These are phyloP conservation scores for Verruconis gallopava DNA, from an alignment of 2,329 filamentous ascomycete species.

Conservation along the genomic window DNA sequence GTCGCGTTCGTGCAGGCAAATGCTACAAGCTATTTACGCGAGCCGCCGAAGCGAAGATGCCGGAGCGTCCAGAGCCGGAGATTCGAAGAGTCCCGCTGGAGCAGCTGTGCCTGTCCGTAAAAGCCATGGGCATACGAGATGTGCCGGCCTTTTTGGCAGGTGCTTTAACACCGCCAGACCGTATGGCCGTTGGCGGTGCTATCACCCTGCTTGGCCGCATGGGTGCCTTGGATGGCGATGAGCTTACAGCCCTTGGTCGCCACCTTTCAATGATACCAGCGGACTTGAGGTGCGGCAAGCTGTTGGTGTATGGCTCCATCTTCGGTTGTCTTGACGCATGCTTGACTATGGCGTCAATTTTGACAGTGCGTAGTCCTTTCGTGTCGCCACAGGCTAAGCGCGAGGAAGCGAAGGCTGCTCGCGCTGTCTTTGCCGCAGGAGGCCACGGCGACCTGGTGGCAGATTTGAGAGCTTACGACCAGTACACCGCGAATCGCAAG, in stretches of 20 bases:
- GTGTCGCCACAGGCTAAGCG: slow-evolving; percentile 70
- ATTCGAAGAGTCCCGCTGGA: slow-evolving; percentile 87
- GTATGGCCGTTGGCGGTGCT: slow-evolving; percentile 73
- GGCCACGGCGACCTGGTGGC: slow-evolving; percentile 76
- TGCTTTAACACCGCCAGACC: slow-evolving; percentile 80
- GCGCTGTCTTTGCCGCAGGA: slow-evolving; percentile 57
- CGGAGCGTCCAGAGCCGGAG: slow-evolving; percentile 79
- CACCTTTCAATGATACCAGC: slow-evolving; percentile 94
- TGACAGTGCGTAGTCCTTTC: slow-evolving; percentile 84
- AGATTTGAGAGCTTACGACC: slow-evolving; percentile 70
- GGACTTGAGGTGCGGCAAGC: slow-evolving; percentile 81
- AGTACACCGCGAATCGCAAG: slow-evolving; percentile 59
- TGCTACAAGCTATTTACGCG: slow-evolving; percentile 95
- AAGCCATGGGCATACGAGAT: slow-evolving; percentile 83
- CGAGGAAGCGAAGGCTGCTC: slow-evolving; percentile 66
- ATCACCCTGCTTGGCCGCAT: slow-evolving; percentile 68
- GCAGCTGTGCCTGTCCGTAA: slow-evolving; percentile 85
- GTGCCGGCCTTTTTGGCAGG: slow-evolving; percentile 70
- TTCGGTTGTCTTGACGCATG: slow-evolving; percentile 86
- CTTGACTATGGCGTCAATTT: slow-evolving; percentile 76
- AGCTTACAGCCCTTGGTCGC: slow-evolving; percentile 73
- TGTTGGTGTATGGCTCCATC: slow-evolving; percentile 89
- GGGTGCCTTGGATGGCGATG: slow-evolving; percentile 72
- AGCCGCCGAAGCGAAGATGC: slow-evolving; percentile 74
- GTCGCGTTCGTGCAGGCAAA: slow-evolving; percentile 76